Percentiles rank a stretch among this genome's conserved stretches.
phyloP scores from a whole-genome alignment of 2,329 filamentous ascomycete species.

The Ophiocordyceps unilateralis region DNA sequence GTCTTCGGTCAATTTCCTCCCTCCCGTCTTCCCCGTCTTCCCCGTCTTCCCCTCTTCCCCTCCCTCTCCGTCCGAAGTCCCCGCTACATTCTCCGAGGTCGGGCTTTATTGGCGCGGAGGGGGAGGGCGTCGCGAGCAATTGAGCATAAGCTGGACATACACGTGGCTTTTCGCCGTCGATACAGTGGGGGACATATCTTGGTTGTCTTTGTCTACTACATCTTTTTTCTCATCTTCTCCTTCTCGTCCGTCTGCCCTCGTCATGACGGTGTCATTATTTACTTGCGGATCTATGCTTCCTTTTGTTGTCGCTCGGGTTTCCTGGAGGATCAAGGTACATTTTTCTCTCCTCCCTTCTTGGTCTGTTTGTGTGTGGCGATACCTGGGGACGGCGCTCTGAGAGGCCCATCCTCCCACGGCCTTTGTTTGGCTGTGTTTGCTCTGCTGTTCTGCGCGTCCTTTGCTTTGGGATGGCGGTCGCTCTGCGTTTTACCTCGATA shows the following conservation, averaged over 20 bases:
- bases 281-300: not conserved
- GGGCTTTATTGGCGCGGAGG: not conserved
- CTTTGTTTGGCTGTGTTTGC: not conserved
- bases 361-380: conserved; percentile 2
- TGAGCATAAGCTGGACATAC: conserved; percentile 1
- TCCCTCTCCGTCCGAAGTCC: not conserved
- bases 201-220: not conserved
- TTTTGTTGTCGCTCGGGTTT: not conserved
- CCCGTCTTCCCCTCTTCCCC: too few species aligned
- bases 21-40: not conserved
- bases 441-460: not conserved
- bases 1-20: not conserved
- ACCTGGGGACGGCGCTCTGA: conserved; percentile 5
- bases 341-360: not conserved
- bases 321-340: not conserved
- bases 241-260: not conserved
- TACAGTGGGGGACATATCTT: conserved; percentile 4
- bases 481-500: not conserved
- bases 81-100: not conserved
- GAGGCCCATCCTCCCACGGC: conserved; percentile 1
- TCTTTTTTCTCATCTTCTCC: not conserved
- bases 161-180: conserved; percentile 1
- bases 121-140: not conserved
- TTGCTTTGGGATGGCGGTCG: not conserved
- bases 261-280: not conserved